phyloP scores from a whole-genome alignment of 2,329 filamentous ascomycete genomes.

The Phialophora verrucosa region DNA sequence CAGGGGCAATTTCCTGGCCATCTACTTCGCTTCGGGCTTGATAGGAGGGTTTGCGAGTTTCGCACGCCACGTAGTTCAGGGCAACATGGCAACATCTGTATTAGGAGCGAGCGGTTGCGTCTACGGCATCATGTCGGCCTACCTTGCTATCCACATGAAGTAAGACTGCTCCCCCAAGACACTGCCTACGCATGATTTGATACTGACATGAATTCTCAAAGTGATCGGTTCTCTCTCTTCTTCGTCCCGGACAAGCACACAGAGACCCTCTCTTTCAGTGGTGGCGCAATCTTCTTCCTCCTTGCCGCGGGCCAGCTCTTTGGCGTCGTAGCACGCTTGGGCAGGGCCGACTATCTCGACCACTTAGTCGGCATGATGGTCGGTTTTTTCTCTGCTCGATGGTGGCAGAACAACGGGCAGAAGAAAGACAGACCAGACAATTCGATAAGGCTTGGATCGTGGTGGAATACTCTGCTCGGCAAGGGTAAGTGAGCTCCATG shows the following conservation, averaged over 20 bases:
- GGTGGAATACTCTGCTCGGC: constrained; percentile 13
- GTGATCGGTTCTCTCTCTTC: constrained; percentile 50
- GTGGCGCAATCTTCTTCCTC: constrained; percentile 46
- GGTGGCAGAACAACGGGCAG: constrained; percentile 27
- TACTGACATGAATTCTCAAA: constrained; percentile 34
- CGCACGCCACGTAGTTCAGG: constrained; percentile 50
- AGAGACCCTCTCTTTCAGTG: constrained; percentile 51
- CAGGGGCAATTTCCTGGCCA: constrained; percentile 60
- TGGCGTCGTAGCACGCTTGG: constrained; percentile 42
- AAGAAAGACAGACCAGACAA: constrained; percentile 16
- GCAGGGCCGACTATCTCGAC: constrained; percentile 49
- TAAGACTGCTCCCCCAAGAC: constrained; percentile 39
- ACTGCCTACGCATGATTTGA: neutral
- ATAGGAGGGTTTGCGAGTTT: constrained; percentile 56
- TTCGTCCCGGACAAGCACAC: constrained; percentile 49
- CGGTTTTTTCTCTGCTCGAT: constrained; percentile 43
- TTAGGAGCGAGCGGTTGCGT: constrained; percentile 60
- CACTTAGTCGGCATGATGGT: constrained; percentile 51
- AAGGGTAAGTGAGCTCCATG: neutral
- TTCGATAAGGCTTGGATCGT: constrained; percentile 2
- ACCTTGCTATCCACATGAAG: constrained; percentile 55
- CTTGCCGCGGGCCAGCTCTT: constrained; percentile 48
- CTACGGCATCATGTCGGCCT: constrained; percentile 57
- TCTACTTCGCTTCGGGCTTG: constrained; percentile 57
- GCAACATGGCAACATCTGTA: constrained; percentile 53